These are phyloP conservation scores for Phanerochaete carnosa DNA, from an alignment of 768 basidiomycete genomes.

Conservation along the genomic window DNA sequence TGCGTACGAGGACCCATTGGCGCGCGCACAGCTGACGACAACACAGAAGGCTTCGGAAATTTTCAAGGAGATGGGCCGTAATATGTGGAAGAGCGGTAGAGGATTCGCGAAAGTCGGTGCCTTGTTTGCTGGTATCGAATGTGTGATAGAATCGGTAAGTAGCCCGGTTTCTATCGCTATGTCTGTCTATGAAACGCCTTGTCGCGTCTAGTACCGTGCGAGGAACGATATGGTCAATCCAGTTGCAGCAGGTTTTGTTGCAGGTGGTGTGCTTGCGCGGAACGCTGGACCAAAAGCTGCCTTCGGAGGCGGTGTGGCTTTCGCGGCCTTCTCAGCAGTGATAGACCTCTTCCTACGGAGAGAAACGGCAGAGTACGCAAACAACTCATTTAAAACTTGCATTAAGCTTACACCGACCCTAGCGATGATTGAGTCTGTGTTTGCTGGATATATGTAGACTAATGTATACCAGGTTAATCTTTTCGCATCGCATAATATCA, in stretches of 20 bases:
- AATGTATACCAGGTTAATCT: constrained; percentile 6
- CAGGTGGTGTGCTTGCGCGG: constrained; percentile 85
- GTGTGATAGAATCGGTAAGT: constrained; percentile 90
- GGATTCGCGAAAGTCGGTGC: constrained; percentile 95
- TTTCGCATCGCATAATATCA: constrained; percentile 1
- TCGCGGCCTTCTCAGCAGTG: constrained; percentile 89
- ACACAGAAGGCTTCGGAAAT: constrained; percentile 80
- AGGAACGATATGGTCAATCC: constrained; percentile 95
- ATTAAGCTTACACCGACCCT: neutral
- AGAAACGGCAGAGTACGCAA: constrained; percentile 72
- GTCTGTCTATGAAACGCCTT: neutral
- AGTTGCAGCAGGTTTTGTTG: constrained; percentile 80
- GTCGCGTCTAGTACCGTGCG: constrained; percentile 74
- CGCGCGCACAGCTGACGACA: constrained; percentile 61
- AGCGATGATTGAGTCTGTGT: constrained; percentile 21
- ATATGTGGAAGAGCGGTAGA: constrained; percentile 88
- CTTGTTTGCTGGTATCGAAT: constrained; percentile 92
- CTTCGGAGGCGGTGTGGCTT: constrained; percentile 85
- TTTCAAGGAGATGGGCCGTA: constrained; percentile 91
- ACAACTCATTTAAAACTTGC: neutral
- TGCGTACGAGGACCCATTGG: constrained; percentile 89
- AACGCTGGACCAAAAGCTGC: constrained; percentile 85
- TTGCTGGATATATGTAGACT: constrained; percentile 4
- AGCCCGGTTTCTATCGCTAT: neutral
- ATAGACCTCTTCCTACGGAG: constrained; percentile 85